Evolutionary conservation across 352 stramenopile species (phyloP), one percentile per base, ranked within the genome.

Genomic region (Phytophthora niederhauseri): DNA sequence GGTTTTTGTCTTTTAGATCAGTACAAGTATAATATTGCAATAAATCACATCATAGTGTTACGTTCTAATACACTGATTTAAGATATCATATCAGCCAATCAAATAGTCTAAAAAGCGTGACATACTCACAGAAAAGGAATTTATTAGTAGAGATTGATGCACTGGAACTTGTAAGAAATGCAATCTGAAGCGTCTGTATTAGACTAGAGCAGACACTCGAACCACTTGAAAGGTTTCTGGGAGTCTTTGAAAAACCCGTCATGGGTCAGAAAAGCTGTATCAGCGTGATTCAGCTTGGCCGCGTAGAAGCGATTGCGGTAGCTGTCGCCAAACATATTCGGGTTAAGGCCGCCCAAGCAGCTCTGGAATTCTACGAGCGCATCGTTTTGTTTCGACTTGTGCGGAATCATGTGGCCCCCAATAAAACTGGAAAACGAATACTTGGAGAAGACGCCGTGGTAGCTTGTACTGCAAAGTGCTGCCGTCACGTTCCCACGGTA

Each of bases 171-270:
- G 28, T 31, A 6, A 6, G 4, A 6, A 6, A n/a, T n/a, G n/a
- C n/a, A n/a, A n/a, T n/a, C n/a, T n/a, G n/a, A n/a, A n/a, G n/a
- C n/a, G 28, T 31, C 28, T 31, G 28, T 31, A 31, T 31, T 31
- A 19, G 28, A n/a, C 49, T 64, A 68, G 2, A 70, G 19, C 15
- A 77, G 22, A 34, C 70, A 80, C 48, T 77, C 66, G 19, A 81
- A 80, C 76, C 73, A 84, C 50, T 78, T 81, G 38, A 72, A 49
- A 14, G 69, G 69, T 41, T 77, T 80, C 41, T 73, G 45, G 1
- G 67, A 50, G 38, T 66, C 41, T 28, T 58, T 65, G 43, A 73
- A 74, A 19, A 72, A 51, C 2, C 57, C 73, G 49, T 85, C 75
- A 36, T 64, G 64, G 19, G 71, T 66, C 31, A 72, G 55, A 66